Evolutionary conservation across 163 green algal species (phyloP).

Genomic region (Smithsoniella earleae): DNA sequence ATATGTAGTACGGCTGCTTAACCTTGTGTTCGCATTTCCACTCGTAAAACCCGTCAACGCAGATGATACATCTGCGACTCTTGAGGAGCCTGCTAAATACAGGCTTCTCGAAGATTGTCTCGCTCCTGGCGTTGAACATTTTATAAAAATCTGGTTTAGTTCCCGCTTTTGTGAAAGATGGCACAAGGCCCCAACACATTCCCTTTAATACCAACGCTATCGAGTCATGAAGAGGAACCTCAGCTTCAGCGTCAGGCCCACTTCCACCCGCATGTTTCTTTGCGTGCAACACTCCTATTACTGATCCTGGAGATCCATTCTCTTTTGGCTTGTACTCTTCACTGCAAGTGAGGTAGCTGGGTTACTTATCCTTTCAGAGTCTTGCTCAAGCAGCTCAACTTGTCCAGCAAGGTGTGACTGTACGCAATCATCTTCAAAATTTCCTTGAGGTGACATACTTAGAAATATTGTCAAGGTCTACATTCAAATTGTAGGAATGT

Average conservation of each 20-base stretch:
- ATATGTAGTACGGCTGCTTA: constrained; percentile 36
- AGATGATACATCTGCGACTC: constrained; percentile 30
- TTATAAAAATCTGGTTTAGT: constrained; percentile 56
- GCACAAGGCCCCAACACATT: constrained; percentile 59
- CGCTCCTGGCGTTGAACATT: constrained; percentile 70
- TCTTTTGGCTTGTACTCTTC: constrained; percentile 23
- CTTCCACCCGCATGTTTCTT: not conserved
- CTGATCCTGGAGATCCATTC: not conserved
- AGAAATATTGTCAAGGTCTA: not conserved
- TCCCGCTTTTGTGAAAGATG: constrained; percentile 50
- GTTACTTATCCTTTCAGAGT: no score
- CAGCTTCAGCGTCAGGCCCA: no score
- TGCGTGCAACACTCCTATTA: not conserved
- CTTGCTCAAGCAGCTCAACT: no score
- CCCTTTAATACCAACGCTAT: not conserved
- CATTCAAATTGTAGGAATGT: not conserved
- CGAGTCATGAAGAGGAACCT: no score
- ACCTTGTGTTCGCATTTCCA: constrained; percentile 34
- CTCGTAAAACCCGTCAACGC: constrained; percentile 38
- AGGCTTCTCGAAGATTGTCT: constrained; percentile 41
- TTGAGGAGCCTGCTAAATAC: constrained; percentile 40
- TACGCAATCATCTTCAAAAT: no score
- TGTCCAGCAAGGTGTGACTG: no score
- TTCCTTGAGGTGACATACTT: not conserved
- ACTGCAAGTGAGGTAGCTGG: no score